Base-by-base conservation (phyloP, 805 yeast genomes). In the Zygosaccharomyces gambellarensis region DNA sequence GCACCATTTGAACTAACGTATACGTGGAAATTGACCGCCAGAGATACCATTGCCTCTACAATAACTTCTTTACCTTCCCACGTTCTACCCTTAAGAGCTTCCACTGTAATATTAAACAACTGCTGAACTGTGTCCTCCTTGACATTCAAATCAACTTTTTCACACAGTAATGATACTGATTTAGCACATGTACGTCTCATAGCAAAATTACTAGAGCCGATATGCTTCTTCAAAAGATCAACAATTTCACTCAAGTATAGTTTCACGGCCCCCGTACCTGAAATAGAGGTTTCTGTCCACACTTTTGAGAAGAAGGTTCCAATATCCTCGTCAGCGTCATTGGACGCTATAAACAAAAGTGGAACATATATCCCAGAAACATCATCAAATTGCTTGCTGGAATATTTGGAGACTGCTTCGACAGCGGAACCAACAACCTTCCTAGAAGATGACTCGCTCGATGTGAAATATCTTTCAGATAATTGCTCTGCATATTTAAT, bases 41-140 rank as follows among this genome's bases (percentile, higher is more conserved):
- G 72, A 1, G 79, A 67, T 0, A 87, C 85, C 47, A 90, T 69
- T 0, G 96, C 87, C 32, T 80, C 81, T 17, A 89, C 70, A 1
- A 94, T 76, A 27, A 74, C 66, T 57, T 90, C 97, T 60, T 92
- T 92, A 5, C 97, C 98, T 12, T 76, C 75, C 94, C 96, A 92
- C 8, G 92, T 78, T 51, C 95, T 79, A 0, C 97, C 97, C 48
- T 75, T 72, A 48, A 82, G 74, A 0, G 95, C 80, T 27, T 74
- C 75, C 14, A 86, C 62, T 41, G 88, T 70, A 5, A 81, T 70
- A 0, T 71, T 67, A 50, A 86, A 78, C 14, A 88, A 63, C 14
- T 57, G 63, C 2, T 61, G 61, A 1, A 71, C 60, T 2, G 67
- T 63, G 36, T 59, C 51, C 21, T 56, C 63, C 3, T 63, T 53